Percentiles rank a stretch among this genome's conserved stretches.
Evolutionary conservation across 202 grass and related monocot genomes (phyloP).

Genomic region (Thinopyrum obtusiflorum): DNA sequence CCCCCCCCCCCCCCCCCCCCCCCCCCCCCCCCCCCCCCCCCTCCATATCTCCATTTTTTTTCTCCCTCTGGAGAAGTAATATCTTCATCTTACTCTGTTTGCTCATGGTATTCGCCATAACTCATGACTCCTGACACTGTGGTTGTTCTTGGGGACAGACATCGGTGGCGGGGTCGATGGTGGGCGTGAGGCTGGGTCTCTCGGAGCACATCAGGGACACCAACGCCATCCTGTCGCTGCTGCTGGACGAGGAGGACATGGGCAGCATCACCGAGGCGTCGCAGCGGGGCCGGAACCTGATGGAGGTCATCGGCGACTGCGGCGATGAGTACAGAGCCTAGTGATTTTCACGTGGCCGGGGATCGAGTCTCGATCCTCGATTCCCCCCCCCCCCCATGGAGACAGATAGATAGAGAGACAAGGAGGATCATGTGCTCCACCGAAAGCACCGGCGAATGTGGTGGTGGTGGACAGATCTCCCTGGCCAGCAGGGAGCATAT

Average conservation of each 20-base stretch:
- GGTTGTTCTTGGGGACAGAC: constrained; percentile 20
- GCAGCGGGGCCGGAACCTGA: constrained; percentile 62
- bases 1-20: too few species aligned
- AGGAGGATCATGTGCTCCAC: constrained; percentile 19
- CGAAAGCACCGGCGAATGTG: constrained; percentile 12
- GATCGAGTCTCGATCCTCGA: neutral
- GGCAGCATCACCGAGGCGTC: constrained; percentile 66
- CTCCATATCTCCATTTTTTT: too few species aligned
- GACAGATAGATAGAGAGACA: neutral
- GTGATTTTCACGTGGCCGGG: neutral
- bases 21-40: too few species aligned
- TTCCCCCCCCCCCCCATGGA: neutral
- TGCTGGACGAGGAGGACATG: constrained; percentile 84
- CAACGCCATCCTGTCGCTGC: constrained; percentile 64
- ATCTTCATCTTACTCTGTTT: neutral
- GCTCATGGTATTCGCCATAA: neutral
- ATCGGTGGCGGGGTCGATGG: constrained; percentile 67
- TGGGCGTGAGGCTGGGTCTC: constrained; percentile 84
- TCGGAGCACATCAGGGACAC: constrained; percentile 81
- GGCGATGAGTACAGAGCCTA: constrained; percentile 85
- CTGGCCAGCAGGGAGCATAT: constrained; percentile 1
- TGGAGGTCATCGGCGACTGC: constrained; percentile 78
- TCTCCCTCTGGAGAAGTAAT: too few species aligned
- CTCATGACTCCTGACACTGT: neutral
- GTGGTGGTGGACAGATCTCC: neutral